Percentiles rank a stretch among this genome's conserved stretches.
These are phyloP conservation scores for Triticum aestivum DNA, from an alignment of 176 grass and related monocot species.

Conservation along the genomic window IWGSC_CS_RefSeq_v2.1 NC_057803.1:594069618-594070117, in stretches of 20 bases:
- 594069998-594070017: background rate
- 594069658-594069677: background rate
- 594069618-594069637: background rate
- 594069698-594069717: background rate
- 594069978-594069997: slow-evolving; percentile 45
- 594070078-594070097: background rate
- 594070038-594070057: no score
- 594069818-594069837: background rate
- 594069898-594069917: slow-evolving; percentile 31
- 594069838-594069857: background rate
- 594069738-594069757: background rate
- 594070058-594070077: no score
- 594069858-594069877: background rate
- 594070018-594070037: background rate
- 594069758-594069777: background rate
- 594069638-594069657: background rate
- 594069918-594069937: background rate
- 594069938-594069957: slow-evolving; percentile 21
- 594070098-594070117: no score
- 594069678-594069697: background rate
- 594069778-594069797: background rate
- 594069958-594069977: slow-evolving; percentile 47
- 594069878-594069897: slow-evolving; percentile 42
- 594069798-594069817: background rate
- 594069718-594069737: background rate